Evolutionary conservation across 108 stramenopile genomes (phyloP).

Genomic region (Mayamaea pseudoterrestris): DNA sequence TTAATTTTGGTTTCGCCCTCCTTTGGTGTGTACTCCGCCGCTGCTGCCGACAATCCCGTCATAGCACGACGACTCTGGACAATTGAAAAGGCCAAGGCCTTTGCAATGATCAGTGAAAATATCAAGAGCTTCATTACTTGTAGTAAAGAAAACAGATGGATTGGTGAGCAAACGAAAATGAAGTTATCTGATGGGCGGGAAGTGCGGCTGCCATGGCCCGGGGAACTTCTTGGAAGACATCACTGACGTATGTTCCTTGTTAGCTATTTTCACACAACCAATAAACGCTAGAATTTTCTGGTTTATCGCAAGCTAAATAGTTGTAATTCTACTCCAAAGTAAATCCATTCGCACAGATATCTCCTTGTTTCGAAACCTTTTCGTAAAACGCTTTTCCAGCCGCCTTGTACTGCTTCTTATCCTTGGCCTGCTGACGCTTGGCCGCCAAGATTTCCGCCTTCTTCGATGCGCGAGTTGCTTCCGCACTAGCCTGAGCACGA

Average conservation of each 20-base stretch:
- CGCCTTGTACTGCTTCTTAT: conserved; percentile 53
- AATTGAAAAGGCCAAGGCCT: conserved; percentile 11
- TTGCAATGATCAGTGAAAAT: conserved; percentile 4
- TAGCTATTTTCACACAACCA: too few species aligned
- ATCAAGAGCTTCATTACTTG: conserved; percentile 12
- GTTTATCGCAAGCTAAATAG: too few species aligned
- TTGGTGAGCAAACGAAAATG: too few species aligned
- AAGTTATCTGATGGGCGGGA: too few species aligned
- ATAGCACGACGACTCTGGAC: conserved; percentile 2
- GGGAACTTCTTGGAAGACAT: too few species aligned
- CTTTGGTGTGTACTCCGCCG: conserved; percentile 16
- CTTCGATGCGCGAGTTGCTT: conserved; percentile 48
- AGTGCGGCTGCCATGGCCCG: too few species aligned
- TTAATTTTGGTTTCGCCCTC: conserved; percentile 24
- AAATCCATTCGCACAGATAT: conserved; percentile 79
- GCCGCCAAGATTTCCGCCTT: conserved; percentile 40
- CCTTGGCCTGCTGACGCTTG: conserved; percentile 49
- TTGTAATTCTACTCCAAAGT: conserved; percentile 18
- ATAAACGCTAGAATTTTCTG: background rate
- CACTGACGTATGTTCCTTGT: too few species aligned
- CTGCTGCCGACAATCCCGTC: background rate
- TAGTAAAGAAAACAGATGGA: too few species aligned
- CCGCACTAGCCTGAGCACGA: conserved; percentile 52
- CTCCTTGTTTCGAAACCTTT: conserved; percentile 62
- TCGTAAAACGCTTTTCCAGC: conserved; percentile 71